These are phyloP conservation scores for Tympanopsis confertula DNA, from an alignment of 2,329 filamentous ascomycete genomes.

Conservation along the genomic window DNA sequence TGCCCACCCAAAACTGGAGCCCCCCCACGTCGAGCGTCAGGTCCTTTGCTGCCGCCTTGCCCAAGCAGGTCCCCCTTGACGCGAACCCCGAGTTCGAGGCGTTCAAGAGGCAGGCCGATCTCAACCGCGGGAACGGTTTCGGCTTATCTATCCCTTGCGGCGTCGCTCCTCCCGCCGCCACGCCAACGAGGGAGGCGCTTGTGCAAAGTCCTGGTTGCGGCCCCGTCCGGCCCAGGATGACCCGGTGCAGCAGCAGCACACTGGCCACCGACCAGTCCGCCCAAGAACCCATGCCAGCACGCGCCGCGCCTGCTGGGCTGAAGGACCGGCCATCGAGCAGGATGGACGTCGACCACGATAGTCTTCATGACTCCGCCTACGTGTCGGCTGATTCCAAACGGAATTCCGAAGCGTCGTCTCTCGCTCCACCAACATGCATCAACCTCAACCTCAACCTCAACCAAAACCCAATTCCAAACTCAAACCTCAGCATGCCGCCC, in stretches of 20 bases:
- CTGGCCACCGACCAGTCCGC: no score
- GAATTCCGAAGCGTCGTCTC: constrained; percentile 34
- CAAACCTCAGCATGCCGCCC: constrained; percentile 35
- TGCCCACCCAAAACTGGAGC: constrained; percentile 65
- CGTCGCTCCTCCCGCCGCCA: constrained; percentile 15
- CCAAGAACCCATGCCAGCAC: no score
- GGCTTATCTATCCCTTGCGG: constrained; percentile 35
- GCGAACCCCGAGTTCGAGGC: constrained; percentile 74
- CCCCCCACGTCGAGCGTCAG: constrained; percentile 59
- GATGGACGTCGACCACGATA: constrained; percentile 30
- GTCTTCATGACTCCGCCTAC: constrained; percentile 38
- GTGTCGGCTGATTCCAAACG: constrained; percentile 41
- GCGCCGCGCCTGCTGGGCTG: neutral
- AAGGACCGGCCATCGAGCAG: constrained; percentile 5
- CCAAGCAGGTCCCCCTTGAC: constrained; percentile 59
- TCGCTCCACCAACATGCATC: constrained; percentile 26
- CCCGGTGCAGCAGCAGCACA: no score
- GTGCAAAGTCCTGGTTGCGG: no score
- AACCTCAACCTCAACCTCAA: constrained; percentile 9
- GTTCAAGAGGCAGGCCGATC: constrained; percentile 63
- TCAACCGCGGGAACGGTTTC: constrained; percentile 38
- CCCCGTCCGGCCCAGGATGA: no score
- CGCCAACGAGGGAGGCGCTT: constrained; percentile 6
- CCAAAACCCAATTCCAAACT: constrained; percentile 20
- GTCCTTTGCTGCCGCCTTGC: constrained; percentile 57